phyloP scores from a whole-genome alignment of 345 rosid genomes.

The Cardamine chenopodiifolia region DNA sequence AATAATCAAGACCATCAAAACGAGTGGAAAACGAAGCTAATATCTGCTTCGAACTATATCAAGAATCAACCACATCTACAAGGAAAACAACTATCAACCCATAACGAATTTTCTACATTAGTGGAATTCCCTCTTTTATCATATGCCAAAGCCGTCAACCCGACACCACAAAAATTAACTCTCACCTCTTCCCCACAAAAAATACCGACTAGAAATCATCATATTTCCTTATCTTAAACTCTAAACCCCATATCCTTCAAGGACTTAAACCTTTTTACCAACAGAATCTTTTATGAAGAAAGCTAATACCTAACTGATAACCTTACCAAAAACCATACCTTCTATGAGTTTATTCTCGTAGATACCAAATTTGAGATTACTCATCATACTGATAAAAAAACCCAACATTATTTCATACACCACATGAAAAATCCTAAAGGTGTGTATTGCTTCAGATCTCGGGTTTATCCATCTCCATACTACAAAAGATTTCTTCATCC shows the following conservation, averaged over 20 bases:
- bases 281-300: not conserved
- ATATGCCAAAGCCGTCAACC: not conserved
- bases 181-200: too few species aligned
- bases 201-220: too few species aligned
- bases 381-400: too few species aligned
- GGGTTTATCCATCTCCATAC: not conserved
- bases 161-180: not conserved
- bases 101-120: too few species aligned
- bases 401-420: not conserved
- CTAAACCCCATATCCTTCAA: too few species aligned
- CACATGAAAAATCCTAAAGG: not conserved
- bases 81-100: too few species aligned
- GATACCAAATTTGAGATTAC: too few species aligned
- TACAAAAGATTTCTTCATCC: not conserved
- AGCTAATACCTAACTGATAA: not conserved
- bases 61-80: too few species aligned
- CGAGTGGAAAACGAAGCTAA: not conserved
- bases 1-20: not conserved
- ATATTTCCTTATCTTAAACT: too few species aligned
- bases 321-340: not conserved
- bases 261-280: too few species aligned
- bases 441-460: not conserved
- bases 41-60: too few species aligned
- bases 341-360: not conserved
- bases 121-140: not conserved